Conservation (phyloP, 106 monocot species). For the Dendrobium huoshanense region DNA sequence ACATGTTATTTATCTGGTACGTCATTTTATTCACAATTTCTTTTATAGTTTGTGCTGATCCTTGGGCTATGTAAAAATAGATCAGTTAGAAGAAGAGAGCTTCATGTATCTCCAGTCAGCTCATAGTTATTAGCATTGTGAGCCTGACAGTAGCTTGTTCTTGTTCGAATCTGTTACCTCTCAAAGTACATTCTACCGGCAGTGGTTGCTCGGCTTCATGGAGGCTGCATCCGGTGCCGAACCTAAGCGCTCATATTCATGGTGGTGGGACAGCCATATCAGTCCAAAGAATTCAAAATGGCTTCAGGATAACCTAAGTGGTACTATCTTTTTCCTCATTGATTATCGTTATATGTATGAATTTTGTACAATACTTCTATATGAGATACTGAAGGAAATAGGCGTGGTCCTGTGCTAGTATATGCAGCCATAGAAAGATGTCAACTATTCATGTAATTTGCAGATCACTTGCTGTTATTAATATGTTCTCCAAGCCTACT, state of each 20-base stretch:
- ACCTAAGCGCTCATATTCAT: slow-evolving; percentile 45
- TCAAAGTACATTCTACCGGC: neutral
- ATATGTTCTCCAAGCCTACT: neutral
- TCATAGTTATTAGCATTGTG: too few species aligned
- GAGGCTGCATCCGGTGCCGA: slow-evolving; percentile 26
- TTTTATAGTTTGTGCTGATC: neutral
- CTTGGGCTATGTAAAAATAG: neutral
- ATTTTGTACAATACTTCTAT: too few species aligned
- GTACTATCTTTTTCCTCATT: slow-evolving; percentile 14
- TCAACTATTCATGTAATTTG: neutral
- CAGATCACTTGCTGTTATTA: neutral
- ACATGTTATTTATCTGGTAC: neutral
- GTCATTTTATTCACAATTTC: neutral
- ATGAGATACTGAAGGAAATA: too few species aligned
- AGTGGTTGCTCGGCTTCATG: slow-evolving; percentile 17
- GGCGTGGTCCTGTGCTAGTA: too few species aligned
- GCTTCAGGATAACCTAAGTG: slow-evolving; percentile 74
- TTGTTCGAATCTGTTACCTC: slow-evolving; percentile 8
- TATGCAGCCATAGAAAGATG: too few species aligned
- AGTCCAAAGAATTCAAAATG: slow-evolving; percentile 84
- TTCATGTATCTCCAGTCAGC: neutral
- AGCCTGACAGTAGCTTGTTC: neutral
- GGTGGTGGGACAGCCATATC: slow-evolving; percentile 72
- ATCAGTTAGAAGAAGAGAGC: neutral
- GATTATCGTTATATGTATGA: neutral